Base-by-base conservation (phyloP, 2,329 filamentous ascomycete genomes). In the Sphaerulina musiva region DNA sequence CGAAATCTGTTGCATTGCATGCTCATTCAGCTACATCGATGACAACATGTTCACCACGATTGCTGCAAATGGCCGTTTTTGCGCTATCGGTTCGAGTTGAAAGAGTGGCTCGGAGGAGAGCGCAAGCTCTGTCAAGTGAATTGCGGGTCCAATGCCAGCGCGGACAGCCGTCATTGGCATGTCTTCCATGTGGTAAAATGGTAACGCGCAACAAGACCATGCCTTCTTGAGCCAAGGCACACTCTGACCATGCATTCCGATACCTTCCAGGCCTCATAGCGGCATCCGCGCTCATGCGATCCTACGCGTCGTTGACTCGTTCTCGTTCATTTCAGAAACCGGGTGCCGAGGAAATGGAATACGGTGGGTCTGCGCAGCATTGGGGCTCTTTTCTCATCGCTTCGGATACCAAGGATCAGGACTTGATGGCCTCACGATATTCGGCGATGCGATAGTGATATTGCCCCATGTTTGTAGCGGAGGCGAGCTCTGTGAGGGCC, bases 321-420 rank as follows among this genome's bases (percentile, higher is more conserved):
- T 10, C 34, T 11, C 12, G 34, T n/a, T n/a, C 10, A 38, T 6
- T 38, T n/a, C 34, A 38, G 34, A 38, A 9, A 38, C 10, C 34
- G 10, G 34, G 10, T 29, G 26, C 26, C 26, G 26, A 29, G 26
- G 26, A 29, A 6, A 4, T 29, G 20, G 20, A 20, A 20, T 20
- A 2, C 2, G 1, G 26, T 29, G 26, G 26, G 26, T 29, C 26
- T 29, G 26, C 26, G 4, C 17, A 23, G 10, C 32, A 17, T 20
- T 23, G 9, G 10, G 5, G 31, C 36, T 9, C 40, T 8, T 8
- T 11, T 17, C 26, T 59, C 32, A 59, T 23, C 60, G 49, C 40
- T 53, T 60, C 34, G 62, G 63, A 49, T 58, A 66, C 63, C 64
- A 66, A 14, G 62, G 63, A 57, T 64, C 64, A 12, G 63, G 64